Base-by-base conservation (phyloP, 2,329 filamentous ascomycete genomes). In the Curvularia hawaiiensis region DNA sequence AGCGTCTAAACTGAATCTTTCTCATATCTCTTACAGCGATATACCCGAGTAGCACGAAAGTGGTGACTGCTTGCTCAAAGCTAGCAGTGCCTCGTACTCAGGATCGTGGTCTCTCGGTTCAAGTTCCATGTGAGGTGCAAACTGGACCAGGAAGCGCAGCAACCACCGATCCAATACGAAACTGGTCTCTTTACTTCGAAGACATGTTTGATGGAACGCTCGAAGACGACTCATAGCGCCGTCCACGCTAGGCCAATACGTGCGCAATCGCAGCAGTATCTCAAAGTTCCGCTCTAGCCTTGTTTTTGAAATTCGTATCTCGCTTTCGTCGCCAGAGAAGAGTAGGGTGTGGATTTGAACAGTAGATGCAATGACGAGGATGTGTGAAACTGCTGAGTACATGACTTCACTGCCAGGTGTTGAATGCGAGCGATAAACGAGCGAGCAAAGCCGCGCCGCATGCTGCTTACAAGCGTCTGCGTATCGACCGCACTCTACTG, bases 31-130 rank as follows among this genome's bases (percentile, higher is more conserved):
- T 48, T 41, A 62, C 41, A 60, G 14, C 10, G 61, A 68, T 24
- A 57, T 39, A 18, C 53, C 58, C 28, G 66, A 66, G 12, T 66
- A 66, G 46, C 64, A 66, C n/a, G 66, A 68, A 18, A 61, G 50
- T 12, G 66, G 66, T 22, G 66, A 68, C 22, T 68, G 66, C 45
- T 63, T 68, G 35, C 64, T 67, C 39, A 68, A 52, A 22, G 66
- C 62, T 22, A 65, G 56, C 16, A 68, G 49, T 31, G 66, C 66
- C 50, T 67, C 64, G 41, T 68, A 68, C 28, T 68, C 59, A 14
- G 66, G 64, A 39, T 68, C 66, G 30, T 68, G 67, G 35, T 68
- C 66, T 43, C 66, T 61, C 52, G 66, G 66, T 54, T 68, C 66
- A 24, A 64, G 63, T 52, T 68, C 66, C 63, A 68, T 65, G 26